Conservation (phyloP, 495 filamentous ascomycete species). For the Aspergillus avenaceus region DNA sequence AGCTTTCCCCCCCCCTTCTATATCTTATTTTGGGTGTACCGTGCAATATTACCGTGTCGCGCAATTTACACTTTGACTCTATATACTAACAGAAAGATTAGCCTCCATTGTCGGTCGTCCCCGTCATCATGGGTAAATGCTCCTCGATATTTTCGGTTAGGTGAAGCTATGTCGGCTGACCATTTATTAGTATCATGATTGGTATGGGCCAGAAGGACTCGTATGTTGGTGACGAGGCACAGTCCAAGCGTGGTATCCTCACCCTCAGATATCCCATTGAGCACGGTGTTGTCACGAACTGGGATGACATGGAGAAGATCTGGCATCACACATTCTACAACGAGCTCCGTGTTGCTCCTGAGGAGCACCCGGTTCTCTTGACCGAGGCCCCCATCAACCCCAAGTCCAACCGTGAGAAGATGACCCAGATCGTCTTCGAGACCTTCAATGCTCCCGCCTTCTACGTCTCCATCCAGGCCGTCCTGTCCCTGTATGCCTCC, state of each 20-base stretch:
- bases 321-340: constrained; percentile 99
- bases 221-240: constrained; percentile 98
- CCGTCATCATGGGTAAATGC: constrained; percentile 96
- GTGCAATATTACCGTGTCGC: no score
- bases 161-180: constrained; percentile 4
- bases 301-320: constrained; percentile 99
- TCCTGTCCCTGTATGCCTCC: constrained; percentile 97
- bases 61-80: no score
- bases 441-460: constrained; percentile 99
- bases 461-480: constrained; percentile 99
- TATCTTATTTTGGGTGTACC: constrained; percentile 10
- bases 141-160: constrained; percentile 9
- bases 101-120: constrained; percentile 99
- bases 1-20: constrained; percentile 5
- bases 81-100: constrained; percentile 36
- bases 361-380: constrained; percentile 99
- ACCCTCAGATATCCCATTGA: constrained; percentile 99
- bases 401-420: constrained; percentile 99
- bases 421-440: constrained; percentile 99
- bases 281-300: constrained; percentile 99
- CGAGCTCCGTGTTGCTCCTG: constrained; percentile 98
- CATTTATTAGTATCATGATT: constrained; percentile 88
- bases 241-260: constrained; percentile 99
- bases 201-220: constrained; percentile 99
- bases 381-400: constrained; percentile 99